Evolutionary conservation across 495 filamentous ascomycete genomes (phyloP), one percentile per base, ranked within the genome.

Genomic region (Sporormia fimetaria): DNA sequence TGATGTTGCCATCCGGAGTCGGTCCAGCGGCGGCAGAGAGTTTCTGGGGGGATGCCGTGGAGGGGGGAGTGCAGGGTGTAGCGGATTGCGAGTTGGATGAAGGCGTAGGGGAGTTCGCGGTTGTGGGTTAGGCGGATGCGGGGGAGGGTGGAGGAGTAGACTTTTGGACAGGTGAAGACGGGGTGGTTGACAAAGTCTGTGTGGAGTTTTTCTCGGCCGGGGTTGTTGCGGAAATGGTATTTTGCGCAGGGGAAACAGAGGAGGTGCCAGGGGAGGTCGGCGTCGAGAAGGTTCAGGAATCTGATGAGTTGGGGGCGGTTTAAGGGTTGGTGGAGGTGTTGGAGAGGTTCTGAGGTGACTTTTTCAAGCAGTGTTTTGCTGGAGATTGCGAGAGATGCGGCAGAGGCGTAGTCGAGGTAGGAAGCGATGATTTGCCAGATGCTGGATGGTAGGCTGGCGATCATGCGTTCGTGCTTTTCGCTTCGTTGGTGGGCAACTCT

Each of bases 211-310:
- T 78, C 74, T 33, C 59, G 27, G 33, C 72, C 71, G 24, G 57
- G 57, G 15, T 67, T 56, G 0, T 58, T 67, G 40, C 74, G 65
- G 3, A 52, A 55, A 53, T 78, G 74, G 49, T 64, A 78, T 17
- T 40, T 40, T 3, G 40, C 62, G 47, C 74, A 78, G n/a, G 66
- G 64, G 51, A 70, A 68, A 55, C 74, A 78, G 24, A 76, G 62
- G 16, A 78, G 61, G 40, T 76, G 69, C 25, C 62, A 51, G 0
- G 73, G 73, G 8, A 69, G 55, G 3, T 57, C 40, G 11, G 44
- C 43, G 44, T 76, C 71, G 35, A 75, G 57, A 0, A 47, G 34
- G 6, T 54, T 37, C 5, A 78, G 61, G 54, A 78, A 74, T 6
- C 61, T 54, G 20, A 63, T 49, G 25, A 62, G 66, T 32, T 67